These are phyloP conservation scores for Quercus glauca DNA, from an alignment of 306 rosid genomes.

Conservation along the genomic window DNA sequence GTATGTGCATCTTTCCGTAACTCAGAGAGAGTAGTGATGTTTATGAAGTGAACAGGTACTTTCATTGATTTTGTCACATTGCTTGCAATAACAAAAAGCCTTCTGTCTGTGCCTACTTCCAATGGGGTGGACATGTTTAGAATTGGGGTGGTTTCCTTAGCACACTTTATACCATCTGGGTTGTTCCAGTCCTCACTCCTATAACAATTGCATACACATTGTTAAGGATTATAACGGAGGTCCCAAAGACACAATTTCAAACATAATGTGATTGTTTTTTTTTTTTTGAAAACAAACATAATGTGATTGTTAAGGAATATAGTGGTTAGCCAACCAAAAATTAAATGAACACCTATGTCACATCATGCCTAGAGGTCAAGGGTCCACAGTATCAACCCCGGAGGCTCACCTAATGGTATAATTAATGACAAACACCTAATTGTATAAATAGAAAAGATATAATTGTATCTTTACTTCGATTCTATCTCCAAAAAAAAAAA, in stretches of 20 bases:
- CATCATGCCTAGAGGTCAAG: background rate
- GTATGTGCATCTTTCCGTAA: conserved; percentile 91
- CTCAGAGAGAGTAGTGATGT: conserved; percentile 78
- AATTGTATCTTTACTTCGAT: background rate
- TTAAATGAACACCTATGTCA: background rate
- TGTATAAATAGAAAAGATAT: background rate
- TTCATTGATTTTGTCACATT: conserved; percentile 49
- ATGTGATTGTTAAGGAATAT: background rate
- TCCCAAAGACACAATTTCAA: background rate
- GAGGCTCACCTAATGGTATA: background rate
- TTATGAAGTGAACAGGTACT: conserved; percentile 58
- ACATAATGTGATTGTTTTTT: background rate
- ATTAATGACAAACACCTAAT: background rate
- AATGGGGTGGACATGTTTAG: conserved; percentile 41
- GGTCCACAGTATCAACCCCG: background rate
- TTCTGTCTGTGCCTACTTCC: conserved; percentile 74
- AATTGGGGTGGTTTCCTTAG: conserved; percentile 76
- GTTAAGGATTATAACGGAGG: background rate
- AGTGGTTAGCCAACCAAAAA: conserved; percentile 18
- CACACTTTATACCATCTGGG: conserved; percentile 86
- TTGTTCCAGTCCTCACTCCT: conserved; percentile 94
- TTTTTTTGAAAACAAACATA: background rate
- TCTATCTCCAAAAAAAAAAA: too few species aligned
- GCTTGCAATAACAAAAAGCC: conserved; percentile 48
- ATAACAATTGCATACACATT: background rate